Base-by-base conservation (phyloP, 805 yeast genomes). In the Saturnispora sanitii region DNA sequence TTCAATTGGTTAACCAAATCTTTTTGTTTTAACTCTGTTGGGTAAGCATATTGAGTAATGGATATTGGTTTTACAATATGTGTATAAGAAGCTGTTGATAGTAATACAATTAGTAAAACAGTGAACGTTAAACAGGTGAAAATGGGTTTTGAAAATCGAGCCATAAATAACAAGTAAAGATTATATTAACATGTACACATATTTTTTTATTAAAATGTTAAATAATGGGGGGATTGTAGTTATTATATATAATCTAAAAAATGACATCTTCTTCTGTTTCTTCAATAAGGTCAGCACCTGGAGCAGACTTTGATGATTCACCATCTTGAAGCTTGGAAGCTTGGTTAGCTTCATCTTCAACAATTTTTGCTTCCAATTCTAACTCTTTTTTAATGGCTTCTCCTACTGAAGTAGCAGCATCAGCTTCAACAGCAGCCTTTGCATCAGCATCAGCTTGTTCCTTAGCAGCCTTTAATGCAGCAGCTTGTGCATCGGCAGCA, bases 361-460 rank as follows among this genome's bases (percentile, higher is more conserved):
- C n/a, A 12, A 27, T 27, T 22, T 38, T 33, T 30, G 42, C 56
- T 7, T 38, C 53, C 27, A 43, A 45, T n/a, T 45, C 52, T 32
- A 50, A 42, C n/a, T 27, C 33, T 12, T 28, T 33, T 16, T 33
- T n/a, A n/a, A n/a, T n/a, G n/a, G n/a, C n/a, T n/a, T n/a, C n/a
- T n/a, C n/a, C n/a, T n/a, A n/a, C n/a, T n/a, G n/a, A n/a, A n/a
- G n/a, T n/a, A n/a, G n/a, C n/a, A 12, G 13, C 30, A 27, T 12
- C 7, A 6, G 8, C 30, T 6, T 11, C 16, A n/a, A 16, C 30
- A 12, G 54, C 43, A 5, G 43, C 38, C 21, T 37, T 70, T 49
- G 74, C 82, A 48, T 80, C 92, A 20, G 70, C 69, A 18, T 70
- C 73, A 3, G 84, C 87, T 11, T 35, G 18, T 39, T 46, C 16